Percentiles rank a stretch among this genome's conserved stretches.
Conservation (phyloP, 805 yeast species). For the Yamadazyma laniorum region DNA sequence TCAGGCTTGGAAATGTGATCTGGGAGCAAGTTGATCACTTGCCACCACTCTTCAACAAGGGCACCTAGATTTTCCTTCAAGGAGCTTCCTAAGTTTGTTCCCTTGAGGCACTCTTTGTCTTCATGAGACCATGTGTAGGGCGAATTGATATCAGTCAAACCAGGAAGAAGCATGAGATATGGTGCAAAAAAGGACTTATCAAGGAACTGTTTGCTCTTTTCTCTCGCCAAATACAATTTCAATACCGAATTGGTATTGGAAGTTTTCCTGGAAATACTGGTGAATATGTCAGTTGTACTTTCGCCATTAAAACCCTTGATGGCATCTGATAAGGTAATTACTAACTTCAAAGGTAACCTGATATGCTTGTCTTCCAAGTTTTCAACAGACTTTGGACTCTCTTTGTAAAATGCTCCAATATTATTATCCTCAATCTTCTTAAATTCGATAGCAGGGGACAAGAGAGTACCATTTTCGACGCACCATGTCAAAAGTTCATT, state of each 20-base stretch:
- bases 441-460: constrained; percentile 24
- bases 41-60: constrained; percentile 65
- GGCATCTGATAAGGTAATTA: constrained; percentile 25
- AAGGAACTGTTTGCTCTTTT: constrained; percentile 16
- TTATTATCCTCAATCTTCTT: constrained; percentile 19
- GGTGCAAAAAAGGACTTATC: constrained; percentile 23
- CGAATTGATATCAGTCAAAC: constrained; percentile 44
- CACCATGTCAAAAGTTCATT: constrained; percentile 31
- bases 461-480: constrained; percentile 25
- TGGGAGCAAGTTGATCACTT: constrained; percentile 29
- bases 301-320: constrained; percentile 19
- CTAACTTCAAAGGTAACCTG: constrained; percentile 19
- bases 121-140: constrained; percentile 66
- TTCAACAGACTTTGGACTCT: constrained; percentile 1
- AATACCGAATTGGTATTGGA: constrained; percentile 28
- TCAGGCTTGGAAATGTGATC: constrained; percentile 28
- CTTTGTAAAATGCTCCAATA: constrained; percentile 21
- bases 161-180: constrained; percentile 34
- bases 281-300: constrained; percentile 5
- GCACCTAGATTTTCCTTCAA: constrained; percentile 44
- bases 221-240: constrained; percentile 35
- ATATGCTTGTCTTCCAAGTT: constrained; percentile 13
- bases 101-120: constrained; percentile 52
- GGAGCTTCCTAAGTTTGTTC: constrained; percentile 67
- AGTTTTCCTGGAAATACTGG: constrained; percentile 14